phyloP scores from a whole-genome alignment of 768 basidiomycete species.

The Galerina marginata region DNA sequence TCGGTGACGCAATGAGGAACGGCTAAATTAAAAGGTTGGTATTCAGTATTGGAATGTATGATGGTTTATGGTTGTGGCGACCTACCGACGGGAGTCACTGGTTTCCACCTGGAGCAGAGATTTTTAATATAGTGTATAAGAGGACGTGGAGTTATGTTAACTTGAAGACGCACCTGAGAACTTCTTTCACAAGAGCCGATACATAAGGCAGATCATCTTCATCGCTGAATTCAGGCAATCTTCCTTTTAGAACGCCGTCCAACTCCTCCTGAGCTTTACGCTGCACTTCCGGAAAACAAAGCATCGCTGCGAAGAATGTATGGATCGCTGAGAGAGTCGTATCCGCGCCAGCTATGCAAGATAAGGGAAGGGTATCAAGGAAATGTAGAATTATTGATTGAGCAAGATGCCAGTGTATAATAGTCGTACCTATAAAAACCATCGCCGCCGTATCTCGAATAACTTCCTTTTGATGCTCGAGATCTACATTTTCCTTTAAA shows the following conservation, averaged over 20 bases:
- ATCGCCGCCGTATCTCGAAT: not conserved
- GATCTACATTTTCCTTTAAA: not conserved
- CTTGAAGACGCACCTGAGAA: not conserved
- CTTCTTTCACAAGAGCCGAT: conserved; percentile 4
- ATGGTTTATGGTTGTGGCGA: not conserved
- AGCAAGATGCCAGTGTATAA: not conserved
- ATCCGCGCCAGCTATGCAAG: not conserved
- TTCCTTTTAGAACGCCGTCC: conserved; percentile 1
- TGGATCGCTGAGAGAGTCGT: conserved; percentile 1
- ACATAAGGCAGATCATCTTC: conserved; percentile 1
- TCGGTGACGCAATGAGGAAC: not conserved
- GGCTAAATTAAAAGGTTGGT: not conserved
- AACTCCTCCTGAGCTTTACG: conserved; percentile 8
- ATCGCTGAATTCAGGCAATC: conserved; percentile 8
- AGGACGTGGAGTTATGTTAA: no score
- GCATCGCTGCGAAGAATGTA: not conserved
- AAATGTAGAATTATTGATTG: no score
- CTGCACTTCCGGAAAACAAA: not conserved
- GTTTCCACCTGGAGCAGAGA: conserved; percentile 11
- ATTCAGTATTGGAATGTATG: no score
- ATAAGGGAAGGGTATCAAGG: not conserved
- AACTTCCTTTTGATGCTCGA: not conserved
- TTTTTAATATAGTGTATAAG: not conserved
- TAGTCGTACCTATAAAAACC: not conserved
- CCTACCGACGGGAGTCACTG: conserved; percentile 2